A percentile compares a stretch with the other conserved stretches of the same genome.
Conservation (phyloP, 2,329 filamentous ascomycete species). For the Falciphora oryzae region DNA sequence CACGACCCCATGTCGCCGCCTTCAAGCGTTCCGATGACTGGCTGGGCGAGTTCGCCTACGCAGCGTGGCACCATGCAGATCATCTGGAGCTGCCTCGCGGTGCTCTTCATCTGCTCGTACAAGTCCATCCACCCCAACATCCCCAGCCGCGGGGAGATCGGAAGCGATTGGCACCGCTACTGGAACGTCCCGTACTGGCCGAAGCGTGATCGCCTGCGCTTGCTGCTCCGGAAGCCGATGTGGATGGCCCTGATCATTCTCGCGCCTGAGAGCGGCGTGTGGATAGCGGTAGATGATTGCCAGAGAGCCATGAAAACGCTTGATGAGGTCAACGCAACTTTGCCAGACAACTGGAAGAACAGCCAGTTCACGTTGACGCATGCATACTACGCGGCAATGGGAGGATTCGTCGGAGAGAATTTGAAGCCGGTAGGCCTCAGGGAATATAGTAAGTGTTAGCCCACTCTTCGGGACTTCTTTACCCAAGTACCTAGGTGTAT, state of each 20-base stretch:
- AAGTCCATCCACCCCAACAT: slow-evolving; percentile 18
- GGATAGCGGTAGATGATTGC: background rate
- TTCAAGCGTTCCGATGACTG: background rate
- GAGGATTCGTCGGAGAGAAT: background rate
- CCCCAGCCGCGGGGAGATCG: slow-evolving; percentile 38
- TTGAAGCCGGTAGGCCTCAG: too few relatives aligned
- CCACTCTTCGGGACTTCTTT: too few relatives aligned
- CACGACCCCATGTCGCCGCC: too few relatives aligned
- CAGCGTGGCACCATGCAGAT: slow-evolving; percentile 17
- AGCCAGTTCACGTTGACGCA: background rate
- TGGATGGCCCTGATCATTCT: background rate
- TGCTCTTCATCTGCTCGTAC: slow-evolving; percentile 18
- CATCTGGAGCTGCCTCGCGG: slow-evolving; percentile 17
- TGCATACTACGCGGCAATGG: background rate
- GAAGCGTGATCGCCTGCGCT: background rate
- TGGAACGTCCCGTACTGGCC: slow-evolving; percentile 3
- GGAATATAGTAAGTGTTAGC: too few relatives aligned
- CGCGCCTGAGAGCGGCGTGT: background rate
- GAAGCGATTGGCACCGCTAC: slow-evolving; percentile 22
- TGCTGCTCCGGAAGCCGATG: background rate
- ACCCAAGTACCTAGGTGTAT: too few relatives aligned
- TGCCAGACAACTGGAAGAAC: background rate
- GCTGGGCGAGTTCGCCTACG: background rate
- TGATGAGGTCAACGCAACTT: background rate
- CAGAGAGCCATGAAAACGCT: background rate